These are phyloP conservation scores for Xylaria hypoxylon DNA, from an alignment of 2,329 filamentous ascomycete genomes.

Conservation along the genomic window DNA sequence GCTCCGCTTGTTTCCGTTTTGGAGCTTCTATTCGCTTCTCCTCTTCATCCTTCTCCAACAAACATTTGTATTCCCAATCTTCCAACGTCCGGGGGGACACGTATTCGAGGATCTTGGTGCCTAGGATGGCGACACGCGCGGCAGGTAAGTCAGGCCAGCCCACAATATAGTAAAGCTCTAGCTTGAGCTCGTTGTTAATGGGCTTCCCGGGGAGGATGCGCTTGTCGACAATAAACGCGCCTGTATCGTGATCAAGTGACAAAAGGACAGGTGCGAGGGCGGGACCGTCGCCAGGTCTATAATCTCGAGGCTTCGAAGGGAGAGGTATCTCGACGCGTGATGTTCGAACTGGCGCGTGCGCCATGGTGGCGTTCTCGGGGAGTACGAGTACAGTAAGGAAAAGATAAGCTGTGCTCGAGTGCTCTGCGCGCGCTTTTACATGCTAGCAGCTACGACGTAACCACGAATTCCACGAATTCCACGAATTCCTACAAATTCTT, in stretches of 20 bases:
- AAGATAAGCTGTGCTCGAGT: background rate
- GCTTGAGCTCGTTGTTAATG: slow-evolving; percentile 46
- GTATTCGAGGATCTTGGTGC: slow-evolving; percentile 65
- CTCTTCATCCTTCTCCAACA: slow-evolving; percentile 57
- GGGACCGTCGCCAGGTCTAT: slow-evolving; percentile 62
- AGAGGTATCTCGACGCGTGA: slow-evolving; percentile 50
- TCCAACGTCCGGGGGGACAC: slow-evolving; percentile 68
- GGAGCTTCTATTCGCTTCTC: slow-evolving; percentile 46
- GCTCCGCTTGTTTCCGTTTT: slow-evolving; percentile 38
- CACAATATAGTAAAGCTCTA: slow-evolving; percentile 65
- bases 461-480: no score
- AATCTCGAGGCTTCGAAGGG: slow-evolving; percentile 51
- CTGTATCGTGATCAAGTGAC: slow-evolving; percentile 61
- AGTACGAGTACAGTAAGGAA: no score
- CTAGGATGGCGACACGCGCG: slow-evolving; percentile 60
- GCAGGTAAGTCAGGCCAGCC: slow-evolving; percentile 65
- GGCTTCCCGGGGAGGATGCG: slow-evolving; percentile 57
- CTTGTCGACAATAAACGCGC: slow-evolving; percentile 68
- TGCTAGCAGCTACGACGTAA: slow-evolving; percentile 6
- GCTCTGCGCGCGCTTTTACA: slow-evolving; percentile 23
- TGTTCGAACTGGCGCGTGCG: slow-evolving; percentile 24
- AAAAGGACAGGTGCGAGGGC: slow-evolving; percentile 61
- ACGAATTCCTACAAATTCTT: background rate
- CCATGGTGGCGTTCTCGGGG: slow-evolving; percentile 35
- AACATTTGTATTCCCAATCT: slow-evolving; percentile 64